Conservation (phyloP, 108 stramenopile genomes). For the Nitzschia sp. region DNA sequence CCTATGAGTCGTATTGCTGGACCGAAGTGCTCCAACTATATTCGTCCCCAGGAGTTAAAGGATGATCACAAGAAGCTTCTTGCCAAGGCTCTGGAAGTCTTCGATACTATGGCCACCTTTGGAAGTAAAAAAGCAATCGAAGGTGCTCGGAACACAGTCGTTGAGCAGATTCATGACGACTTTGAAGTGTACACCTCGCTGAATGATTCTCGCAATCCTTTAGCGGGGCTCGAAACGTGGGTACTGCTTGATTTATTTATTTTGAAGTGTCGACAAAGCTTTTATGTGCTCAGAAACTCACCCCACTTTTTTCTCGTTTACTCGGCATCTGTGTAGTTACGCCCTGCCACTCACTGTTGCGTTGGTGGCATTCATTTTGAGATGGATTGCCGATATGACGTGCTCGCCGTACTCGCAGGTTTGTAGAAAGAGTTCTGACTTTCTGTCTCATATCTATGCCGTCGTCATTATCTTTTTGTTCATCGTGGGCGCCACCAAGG, state of each 20-base stretch:
- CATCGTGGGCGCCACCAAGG: conserved; percentile 80
- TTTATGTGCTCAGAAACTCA: conserved; percentile 25
- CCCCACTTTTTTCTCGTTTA: background rate
- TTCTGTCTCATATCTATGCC: conserved; percentile 78
- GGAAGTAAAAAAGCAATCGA: conserved; percentile 78
- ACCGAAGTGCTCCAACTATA: conserved; percentile 68
- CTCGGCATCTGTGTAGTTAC: conserved; percentile 50
- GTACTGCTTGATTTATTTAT: conserved; percentile 53
- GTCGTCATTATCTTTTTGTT: conserved; percentile 81
- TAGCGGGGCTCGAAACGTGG: conserved; percentile 88
- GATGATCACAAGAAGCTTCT: conserved; percentile 59
- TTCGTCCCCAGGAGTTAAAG: conserved; percentile 71
- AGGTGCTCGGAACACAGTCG: conserved; percentile 58
- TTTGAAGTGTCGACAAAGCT: conserved; percentile 59
- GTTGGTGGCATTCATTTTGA: conserved; percentile 65
- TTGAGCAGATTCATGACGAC: conserved; percentile 65
- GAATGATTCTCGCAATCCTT: conserved; percentile 90
- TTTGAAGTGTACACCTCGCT: conserved; percentile 73
- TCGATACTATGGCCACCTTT: conserved; percentile 93
- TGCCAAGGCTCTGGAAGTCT: conserved; percentile 60
- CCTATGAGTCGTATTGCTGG: conserved; percentile 90
- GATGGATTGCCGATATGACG: conserved; percentile 77
- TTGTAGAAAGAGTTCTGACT: conserved; percentile 73
- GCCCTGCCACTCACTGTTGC: conserved; percentile 84
- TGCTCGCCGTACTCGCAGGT: conserved; percentile 77